Conservation (phyloP, 139 green algal genomes). For the Marvania coccoides region DNA sequence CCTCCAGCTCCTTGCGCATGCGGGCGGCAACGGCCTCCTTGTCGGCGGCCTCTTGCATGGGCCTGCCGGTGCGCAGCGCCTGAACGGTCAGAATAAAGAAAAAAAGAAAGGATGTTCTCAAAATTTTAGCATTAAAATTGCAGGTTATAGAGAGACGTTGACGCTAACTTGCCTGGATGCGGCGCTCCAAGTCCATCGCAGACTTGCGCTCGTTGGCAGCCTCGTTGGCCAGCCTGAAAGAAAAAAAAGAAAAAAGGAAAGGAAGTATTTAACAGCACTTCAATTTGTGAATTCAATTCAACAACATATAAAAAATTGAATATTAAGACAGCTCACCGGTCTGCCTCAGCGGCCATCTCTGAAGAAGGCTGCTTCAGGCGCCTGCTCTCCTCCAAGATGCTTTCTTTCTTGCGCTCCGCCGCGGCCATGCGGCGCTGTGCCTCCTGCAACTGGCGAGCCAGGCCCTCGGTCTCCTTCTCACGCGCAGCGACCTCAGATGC, state of each 20-base stretch:
- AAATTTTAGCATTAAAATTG: no score
- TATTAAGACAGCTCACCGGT: neutral
- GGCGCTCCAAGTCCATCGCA: constrained; percentile 16
- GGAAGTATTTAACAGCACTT: neutral
- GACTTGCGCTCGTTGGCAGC: neutral
- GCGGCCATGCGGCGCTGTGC: neutral
- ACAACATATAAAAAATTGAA: neutral
- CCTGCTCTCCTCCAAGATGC: constrained; percentile 16
- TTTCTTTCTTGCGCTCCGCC: constrained; percentile 6
- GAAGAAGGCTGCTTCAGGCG: neutral
- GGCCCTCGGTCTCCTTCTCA: constrained; percentile 1
- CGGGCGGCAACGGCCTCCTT: constrained; percentile 15
- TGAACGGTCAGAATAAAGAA: no score
- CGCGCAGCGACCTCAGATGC: neutral
- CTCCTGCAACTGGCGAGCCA: constrained; percentile 12
- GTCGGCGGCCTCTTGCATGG: constrained; percentile 11
- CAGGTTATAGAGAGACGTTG: no score
- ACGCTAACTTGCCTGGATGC: no score
- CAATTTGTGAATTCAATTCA: no score
- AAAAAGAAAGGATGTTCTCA: no score
- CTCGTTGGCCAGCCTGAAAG: constrained; percentile 12
- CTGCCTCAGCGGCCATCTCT: constrained; percentile 13
- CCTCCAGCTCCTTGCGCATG: neutral
- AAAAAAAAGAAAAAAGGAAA: neutral
- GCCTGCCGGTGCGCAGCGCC: constrained; percentile 12